phyloP scores from a whole-genome alignment of 129 eudicot species.

The Helianthus tuberosus region DNA sequence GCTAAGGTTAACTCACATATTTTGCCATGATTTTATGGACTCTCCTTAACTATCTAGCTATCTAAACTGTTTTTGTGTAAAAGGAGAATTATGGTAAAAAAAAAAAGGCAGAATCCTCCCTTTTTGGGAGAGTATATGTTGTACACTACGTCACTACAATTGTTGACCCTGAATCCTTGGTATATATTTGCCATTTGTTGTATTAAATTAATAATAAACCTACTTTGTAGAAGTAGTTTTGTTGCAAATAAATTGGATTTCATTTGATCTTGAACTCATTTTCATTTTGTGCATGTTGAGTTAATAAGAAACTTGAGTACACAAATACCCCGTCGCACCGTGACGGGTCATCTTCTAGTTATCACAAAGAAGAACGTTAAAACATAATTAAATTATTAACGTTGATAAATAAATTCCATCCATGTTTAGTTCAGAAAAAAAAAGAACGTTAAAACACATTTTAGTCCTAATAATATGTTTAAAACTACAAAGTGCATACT shows the following conservation, averaged over 20 bases:
- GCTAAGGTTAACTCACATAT: conserved; percentile 26
- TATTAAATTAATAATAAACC: neutral
- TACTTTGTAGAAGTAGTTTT: neutral
- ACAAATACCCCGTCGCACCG: too few relatives aligned
- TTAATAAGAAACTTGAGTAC: neutral
- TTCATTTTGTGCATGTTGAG: neutral
- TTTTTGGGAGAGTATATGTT: conserved; percentile 32
- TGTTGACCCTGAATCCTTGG: neutral
- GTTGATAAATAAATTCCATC: too few relatives aligned
- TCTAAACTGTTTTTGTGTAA: conserved; percentile 34
- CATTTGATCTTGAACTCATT: neutral
- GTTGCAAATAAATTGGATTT: neutral
- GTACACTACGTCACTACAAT: conserved; percentile 3
- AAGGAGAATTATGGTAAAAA: conserved; percentile 11
- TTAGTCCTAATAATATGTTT: too few relatives aligned
- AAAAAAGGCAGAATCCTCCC: conserved; percentile 13
- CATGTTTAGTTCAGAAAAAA: too few relatives aligned
- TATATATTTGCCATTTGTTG: neutral
- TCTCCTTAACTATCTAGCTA: too few relatives aligned
- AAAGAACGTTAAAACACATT: too few relatives aligned
- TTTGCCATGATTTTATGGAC: conserved; percentile 28
- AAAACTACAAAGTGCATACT: too few relatives aligned
- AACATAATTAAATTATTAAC: too few relatives aligned
- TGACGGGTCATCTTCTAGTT: too few relatives aligned
- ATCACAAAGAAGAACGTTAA: too few relatives aligned